Evolutionary conservation across 1,284 basidiomycete species (phyloP).

Genomic region (Pterula multifida): DNA sequence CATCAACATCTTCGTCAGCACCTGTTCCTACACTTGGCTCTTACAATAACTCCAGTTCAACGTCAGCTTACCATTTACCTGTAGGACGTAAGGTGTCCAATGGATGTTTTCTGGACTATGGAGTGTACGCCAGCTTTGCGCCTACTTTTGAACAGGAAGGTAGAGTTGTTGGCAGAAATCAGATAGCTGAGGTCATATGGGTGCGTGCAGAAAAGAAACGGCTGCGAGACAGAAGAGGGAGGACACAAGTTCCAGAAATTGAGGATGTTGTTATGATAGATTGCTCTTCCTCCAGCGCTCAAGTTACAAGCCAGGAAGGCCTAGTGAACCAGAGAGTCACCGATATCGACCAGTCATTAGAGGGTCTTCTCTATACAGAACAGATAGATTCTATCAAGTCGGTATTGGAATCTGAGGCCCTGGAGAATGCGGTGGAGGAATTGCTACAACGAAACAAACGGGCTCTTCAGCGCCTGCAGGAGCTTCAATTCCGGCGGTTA

Average conservation of each 20-base stretch:
- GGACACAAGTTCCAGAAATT: conserved; percentile 6
- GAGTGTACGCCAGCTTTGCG: conserved; percentile 60
- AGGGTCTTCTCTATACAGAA: conserved; percentile 41
- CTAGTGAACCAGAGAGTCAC: conserved; percentile 8
- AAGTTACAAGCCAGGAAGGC: conserved; percentile 6
- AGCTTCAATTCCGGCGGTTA: conserved; percentile 48
- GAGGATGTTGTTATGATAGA: conserved; percentile 14
- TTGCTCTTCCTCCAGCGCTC: conserved; percentile 8
- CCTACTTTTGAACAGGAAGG: conserved; percentile 66
- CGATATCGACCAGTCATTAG: conserved; percentile 26
- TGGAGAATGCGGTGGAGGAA: conserved; percentile 56
- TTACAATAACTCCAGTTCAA: conserved; percentile 28
- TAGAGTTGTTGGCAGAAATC: conserved; percentile 45
- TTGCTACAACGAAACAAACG: conserved; percentile 50
- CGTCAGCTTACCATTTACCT: conserved; percentile 25
- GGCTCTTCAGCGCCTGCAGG: conserved; percentile 49
- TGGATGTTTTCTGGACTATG: conserved; percentile 66
- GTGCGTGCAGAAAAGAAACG: conserved; percentile 25
- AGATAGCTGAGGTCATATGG: conserved; percentile 47
- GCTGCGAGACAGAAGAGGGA: conserved; percentile 6
- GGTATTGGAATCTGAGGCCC: conserved; percentile 42
- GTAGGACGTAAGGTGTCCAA: conserved; percentile 41
- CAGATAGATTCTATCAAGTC: conserved; percentile 42
- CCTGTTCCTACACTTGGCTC: conserved; percentile 27
- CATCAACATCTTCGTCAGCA: conserved; percentile 12